phyloP scores from a whole-genome alignment of 2,329 filamentous ascomycete genomes.

The Endoconidiophora laricicola region DNA sequence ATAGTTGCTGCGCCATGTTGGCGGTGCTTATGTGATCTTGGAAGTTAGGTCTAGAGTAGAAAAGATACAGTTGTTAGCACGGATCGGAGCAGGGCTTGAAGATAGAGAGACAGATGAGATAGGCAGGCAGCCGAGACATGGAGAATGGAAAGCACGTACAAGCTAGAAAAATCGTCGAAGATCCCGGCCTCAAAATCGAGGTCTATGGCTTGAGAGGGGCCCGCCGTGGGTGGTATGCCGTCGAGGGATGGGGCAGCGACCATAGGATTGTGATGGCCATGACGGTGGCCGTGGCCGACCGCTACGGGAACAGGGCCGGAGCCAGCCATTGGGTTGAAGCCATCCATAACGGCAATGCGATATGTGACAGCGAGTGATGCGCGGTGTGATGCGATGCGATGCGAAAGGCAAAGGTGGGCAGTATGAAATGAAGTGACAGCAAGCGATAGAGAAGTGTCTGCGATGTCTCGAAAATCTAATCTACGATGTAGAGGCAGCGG shows the following conservation, averaged over 20 bases:
- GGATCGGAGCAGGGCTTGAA: too few relatives aligned
- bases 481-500: too few relatives aligned
- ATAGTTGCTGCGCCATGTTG: neutral
- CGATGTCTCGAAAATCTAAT: neutral
- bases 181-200: conserved; percentile 5
- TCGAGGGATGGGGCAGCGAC: conserved; percentile 1
- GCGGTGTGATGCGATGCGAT: too few relatives aligned
- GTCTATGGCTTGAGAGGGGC: neutral
- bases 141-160: neutral
- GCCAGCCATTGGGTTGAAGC: conserved; percentile 6
- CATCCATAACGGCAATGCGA: conserved; percentile 4
- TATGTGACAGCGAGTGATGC: neutral
- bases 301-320: conserved; percentile 1
- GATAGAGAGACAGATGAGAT: neutral
- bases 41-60: neutral
- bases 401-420: neutral
- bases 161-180: conserved; percentile 3
- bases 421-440: neutral
- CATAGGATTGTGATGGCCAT: neutral
- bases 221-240: neutral
- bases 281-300: neutral
- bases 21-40: neutral
- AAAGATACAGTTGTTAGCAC: neutral
- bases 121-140: neutral
- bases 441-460: too few relatives aligned